Percentiles rank a stretch among this genome's conserved stretches.
These are phyloP conservation scores for Colletotrichum orbiculare DNA, from an alignment of 2,329 filamentous ascomycete species.

Conservation along the genomic window DNA sequence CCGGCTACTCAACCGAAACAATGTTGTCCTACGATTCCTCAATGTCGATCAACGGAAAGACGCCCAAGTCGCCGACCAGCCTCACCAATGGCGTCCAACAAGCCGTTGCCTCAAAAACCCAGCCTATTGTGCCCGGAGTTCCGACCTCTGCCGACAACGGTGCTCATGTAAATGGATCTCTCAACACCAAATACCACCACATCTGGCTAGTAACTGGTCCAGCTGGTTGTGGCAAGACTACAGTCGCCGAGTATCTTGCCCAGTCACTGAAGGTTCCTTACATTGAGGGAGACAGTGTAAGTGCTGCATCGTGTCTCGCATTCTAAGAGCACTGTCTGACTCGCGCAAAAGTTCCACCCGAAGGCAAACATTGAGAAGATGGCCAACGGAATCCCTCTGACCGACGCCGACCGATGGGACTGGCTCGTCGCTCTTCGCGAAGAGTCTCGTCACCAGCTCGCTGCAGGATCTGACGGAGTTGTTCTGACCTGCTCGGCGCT, in stretches of 20 bases:
- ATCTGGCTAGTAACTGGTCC: slow-evolving; percentile 86
- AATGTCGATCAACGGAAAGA: slow-evolving; percentile 55
- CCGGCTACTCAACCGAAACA: slow-evolving; percentile 17
- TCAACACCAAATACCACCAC: slow-evolving; percentile 64
- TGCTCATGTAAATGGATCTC: slow-evolving; percentile 44
- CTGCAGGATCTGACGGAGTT: slow-evolving; percentile 74
- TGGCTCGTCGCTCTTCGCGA: slow-evolving; percentile 87
- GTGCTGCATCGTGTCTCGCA: slow-evolving; percentile 44
- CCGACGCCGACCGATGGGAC: slow-evolving; percentile 95
- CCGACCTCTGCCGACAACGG: slow-evolving; percentile 42
- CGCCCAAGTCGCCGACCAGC: slow-evolving; percentile 42
- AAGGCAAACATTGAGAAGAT: slow-evolving; percentile 90
- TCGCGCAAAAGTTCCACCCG: slow-evolving; percentile 73
- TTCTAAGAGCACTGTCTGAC: slow-evolving; percentile 39
- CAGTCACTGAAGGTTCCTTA: slow-evolving; percentile 73
- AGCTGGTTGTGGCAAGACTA: slow-evolving; percentile 83
- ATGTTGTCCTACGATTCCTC: slow-evolving; percentile 65
- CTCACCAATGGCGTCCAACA: slow-evolving; percentile 41
- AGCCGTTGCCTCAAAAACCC: slow-evolving; percentile 44
- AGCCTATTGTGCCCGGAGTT: slow-evolving; percentile 26
- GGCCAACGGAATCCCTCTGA: slow-evolving; percentile 83
- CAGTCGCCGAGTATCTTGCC: slow-evolving; percentile 75
- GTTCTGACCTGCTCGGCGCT: slow-evolving; percentile 96
- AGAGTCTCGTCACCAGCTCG: slow-evolving; percentile 68
- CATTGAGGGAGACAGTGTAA: slow-evolving; percentile 82